Evolutionary conservation across 176 grass and related monocot species (phyloP), one percentile per base, ranked within the genome.

Genomic region (Bromus sterilis): DNA sequence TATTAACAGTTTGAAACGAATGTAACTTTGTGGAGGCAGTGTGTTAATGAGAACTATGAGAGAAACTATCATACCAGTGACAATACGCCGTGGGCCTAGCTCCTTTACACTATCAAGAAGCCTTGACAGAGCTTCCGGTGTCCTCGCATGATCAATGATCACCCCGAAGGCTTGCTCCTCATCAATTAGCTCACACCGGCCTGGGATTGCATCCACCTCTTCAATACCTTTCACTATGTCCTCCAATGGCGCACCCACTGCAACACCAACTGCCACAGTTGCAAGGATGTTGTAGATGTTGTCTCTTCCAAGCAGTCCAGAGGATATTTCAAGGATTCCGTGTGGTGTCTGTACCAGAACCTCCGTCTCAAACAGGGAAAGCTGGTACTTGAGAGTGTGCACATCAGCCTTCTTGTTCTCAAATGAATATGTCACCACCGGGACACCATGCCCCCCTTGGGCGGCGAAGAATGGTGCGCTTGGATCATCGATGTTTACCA

Each of bases 91-190:
- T 62, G 95, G 95, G 6, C 92, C 90, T 35, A 95, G 67, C 59
- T 98, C 95, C 81, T 75, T 94, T 71, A 93, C 84, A 76, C 84
- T 82, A 41, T 98, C 90, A 34, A 98, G 78, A 87, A 98, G 92
- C 66, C 90, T 98, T 0, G 86, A 93, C 24, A 98, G 63, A 86
- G 86, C 71, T 67, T 93, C 92, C 9, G 95, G 92, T 56, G 92
- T 94, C 66, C 79, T 79, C 0, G 95, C 92, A 82, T 93, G 86
- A 78, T 98, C 95, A 56, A 98, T 85, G 14, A 98, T 88, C 74
- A 94, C 95, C 31, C 92, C 95, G 88, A 91, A 98, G 7, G 92
- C 92, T 91, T 98, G 95, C 26, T 98, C 95, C 84, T 98, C 95
- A 36, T 98, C 95, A 74, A 98, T 98, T 62, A 94, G 86, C 79